phyloP scores from a whole-genome alignment of 441 rosid species.

The Manihot esculenta region DNA sequence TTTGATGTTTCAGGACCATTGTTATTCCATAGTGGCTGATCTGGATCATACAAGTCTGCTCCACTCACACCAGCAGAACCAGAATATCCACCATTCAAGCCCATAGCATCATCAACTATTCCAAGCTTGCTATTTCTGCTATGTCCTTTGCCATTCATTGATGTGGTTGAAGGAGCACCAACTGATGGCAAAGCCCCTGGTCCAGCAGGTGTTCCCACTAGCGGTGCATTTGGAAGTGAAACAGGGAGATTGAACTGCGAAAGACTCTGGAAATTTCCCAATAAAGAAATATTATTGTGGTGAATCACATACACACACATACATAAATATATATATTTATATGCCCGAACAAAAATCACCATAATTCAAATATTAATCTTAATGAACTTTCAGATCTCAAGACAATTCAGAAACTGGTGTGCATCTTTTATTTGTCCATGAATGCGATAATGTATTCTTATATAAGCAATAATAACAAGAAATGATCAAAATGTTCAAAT shows the following conservation, averaged over 20 bases:
- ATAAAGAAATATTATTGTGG: conserved; percentile 22
- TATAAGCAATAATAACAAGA: neutral
- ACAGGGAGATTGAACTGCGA: conserved; percentile 98
- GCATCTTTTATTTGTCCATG: neutral
- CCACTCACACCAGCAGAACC: conserved; percentile 49
- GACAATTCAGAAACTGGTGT: neutral
- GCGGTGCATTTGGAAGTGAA: conserved; percentile 77
- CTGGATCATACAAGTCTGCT: conserved; percentile 96
- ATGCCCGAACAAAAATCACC: neutral
- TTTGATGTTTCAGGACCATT: conserved; percentile 67
- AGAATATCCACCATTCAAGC: conserved; percentile 56
- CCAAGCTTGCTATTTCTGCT: conserved; percentile 58
- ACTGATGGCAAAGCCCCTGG: conserved; percentile 52
- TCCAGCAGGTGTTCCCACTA: conserved; percentile 59
- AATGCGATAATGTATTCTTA: neutral
- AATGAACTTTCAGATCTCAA: conserved; percentile 7
- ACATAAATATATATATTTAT: too few species aligned
- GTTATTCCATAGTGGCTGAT: conserved; percentile 95
- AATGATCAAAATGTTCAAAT: neutral
- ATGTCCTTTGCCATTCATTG: conserved; percentile 59
- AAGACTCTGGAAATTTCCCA: conserved; percentile 75
- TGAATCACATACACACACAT: conserved; percentile 3
- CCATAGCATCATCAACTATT: conserved; percentile 57
- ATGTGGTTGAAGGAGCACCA: conserved; percentile 50
- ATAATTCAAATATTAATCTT: neutral